phyloP scores from a whole-genome alignment of 352 stramenopile species.

The Pilasporangium apinafurcum region DNA sequence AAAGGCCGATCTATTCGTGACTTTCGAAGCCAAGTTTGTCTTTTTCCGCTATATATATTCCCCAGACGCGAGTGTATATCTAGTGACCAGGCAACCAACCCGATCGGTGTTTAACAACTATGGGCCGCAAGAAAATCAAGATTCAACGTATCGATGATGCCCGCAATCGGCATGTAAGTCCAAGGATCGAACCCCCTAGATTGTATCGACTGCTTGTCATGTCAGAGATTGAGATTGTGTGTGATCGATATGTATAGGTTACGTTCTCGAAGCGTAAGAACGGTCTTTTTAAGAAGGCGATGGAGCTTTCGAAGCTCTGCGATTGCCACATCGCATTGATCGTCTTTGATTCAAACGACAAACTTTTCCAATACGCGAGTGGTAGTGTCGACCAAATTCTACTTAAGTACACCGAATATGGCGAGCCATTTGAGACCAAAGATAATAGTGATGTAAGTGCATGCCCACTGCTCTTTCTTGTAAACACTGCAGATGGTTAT shows the following conservation, averaged over 20 bases:
- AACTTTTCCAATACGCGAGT: constrained; percentile 82
- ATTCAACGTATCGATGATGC: constrained; percentile 85
- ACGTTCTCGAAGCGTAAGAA: constrained; percentile 84
- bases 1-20: no score
- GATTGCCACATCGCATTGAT: constrained; percentile 85
- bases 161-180: constrained; percentile 63
- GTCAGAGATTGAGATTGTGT: neutral
- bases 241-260: constrained; percentile 13
- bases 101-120: no score
- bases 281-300: constrained; percentile 84
- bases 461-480: neutral
- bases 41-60: no score
- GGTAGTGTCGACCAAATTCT: constrained; percentile 78
- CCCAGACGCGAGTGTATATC: no score
- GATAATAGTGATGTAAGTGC: constrained; percentile 75
- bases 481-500: neutral
- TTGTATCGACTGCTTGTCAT: no score
- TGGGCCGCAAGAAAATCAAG: constrained; percentile 88
- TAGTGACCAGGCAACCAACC: no score
- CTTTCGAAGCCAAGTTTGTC: no score
- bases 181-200: no score
- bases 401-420: constrained; percentile 84
- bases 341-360: constrained; percentile 85
- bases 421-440: constrained; percentile 76
- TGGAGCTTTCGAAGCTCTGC: constrained; percentile 84